Evolutionary conservation across 495 filamentous ascomycete genomes (phyloP).

Genomic region (Penicillium samsonianum): DNA sequence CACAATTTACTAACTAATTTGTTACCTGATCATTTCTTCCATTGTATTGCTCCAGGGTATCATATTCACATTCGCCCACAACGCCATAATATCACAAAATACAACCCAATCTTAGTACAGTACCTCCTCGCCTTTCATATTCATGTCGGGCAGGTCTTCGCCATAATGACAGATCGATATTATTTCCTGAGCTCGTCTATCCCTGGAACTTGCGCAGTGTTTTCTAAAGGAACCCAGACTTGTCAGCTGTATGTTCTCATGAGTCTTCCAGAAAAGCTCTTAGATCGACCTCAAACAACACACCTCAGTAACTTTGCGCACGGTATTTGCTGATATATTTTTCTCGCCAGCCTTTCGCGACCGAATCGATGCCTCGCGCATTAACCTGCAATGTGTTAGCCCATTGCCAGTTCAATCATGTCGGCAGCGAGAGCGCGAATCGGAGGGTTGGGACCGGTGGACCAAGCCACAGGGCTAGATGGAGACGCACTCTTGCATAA

Average conservation of each 20-base stretch:
- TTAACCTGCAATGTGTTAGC: constrained; percentile 55
- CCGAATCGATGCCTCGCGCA: constrained; percentile 80
- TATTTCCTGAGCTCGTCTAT: constrained; percentile 30
- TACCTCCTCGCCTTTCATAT: background rate
- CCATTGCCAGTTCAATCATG: background rate
- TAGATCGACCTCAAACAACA: constrained; percentile 17
- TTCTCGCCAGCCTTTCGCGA: constrained; percentile 73
- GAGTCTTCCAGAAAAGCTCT: background rate
- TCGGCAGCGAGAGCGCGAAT: background rate
- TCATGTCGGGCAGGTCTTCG: background rate
- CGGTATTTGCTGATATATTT: constrained; percentile 67
- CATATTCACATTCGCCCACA: background rate
- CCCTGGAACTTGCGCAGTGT: constrained; percentile 78
- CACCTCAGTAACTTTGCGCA: constrained; percentile 78
- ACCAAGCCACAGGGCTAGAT: background rate
- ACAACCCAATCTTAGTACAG: background rate
- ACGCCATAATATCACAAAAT: constrained; percentile 3
- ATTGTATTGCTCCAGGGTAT: constrained; percentile 4
- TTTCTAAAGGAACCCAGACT: constrained; percentile 45
- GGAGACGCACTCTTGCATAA: constrained; percentile 74
- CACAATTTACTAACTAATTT: background rate
- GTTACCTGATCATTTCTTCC: background rate
- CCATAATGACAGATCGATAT: background rate
- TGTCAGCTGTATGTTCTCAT: constrained; percentile 17
- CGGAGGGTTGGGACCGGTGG: background rate